Conservation (phyloP, 352 stramenopile species). For the Pythium aristosporum region DNA sequence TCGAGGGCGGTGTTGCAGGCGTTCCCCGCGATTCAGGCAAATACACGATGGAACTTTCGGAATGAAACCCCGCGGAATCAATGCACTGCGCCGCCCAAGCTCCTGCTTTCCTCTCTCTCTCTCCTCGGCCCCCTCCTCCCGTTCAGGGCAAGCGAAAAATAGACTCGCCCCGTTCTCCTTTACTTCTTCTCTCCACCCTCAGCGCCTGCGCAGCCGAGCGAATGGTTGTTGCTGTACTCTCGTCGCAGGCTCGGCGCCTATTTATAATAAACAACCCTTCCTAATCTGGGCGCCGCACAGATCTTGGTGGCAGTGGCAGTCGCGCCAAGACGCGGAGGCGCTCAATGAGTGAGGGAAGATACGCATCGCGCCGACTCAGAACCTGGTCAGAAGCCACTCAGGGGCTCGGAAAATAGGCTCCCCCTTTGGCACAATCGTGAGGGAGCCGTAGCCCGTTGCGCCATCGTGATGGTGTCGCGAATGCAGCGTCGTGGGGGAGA, state of each 20-base stretch:
- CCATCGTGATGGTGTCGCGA: background rate
- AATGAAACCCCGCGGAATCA: slow-evolving; percentile 54
- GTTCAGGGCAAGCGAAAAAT: slow-evolving; percentile 22
- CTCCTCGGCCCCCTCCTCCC: background rate
- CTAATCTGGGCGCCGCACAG: background rate
- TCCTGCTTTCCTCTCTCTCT: slow-evolving; percentile 7
- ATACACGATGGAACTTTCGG: slow-evolving; percentile 58
- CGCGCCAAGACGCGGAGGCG: background rate
- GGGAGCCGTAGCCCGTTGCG: background rate
- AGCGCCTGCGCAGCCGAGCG: background rate
- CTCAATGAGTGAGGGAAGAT: background rate
- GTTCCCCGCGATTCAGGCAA: slow-evolving; percentile 28
- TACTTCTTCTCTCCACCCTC: background rate
- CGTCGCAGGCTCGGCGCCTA: slow-evolving; percentile 1
- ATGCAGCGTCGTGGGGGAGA: too few relatives aligned
- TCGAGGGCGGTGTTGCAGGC: background rate
- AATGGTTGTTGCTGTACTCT: background rate
- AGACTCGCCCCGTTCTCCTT: slow-evolving; percentile 5
- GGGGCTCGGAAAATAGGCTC: background rate
- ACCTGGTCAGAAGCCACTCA: background rate
- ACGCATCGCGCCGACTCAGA: background rate
- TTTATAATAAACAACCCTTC: slow-evolving; percentile 5
- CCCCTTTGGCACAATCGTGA: background rate
- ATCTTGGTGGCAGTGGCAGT: background rate
- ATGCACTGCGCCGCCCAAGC: slow-evolving; percentile 5